phyloP scores from a whole-genome alignment of 2,329 filamentous ascomycete species.

The Phialophora tarda region DNA sequence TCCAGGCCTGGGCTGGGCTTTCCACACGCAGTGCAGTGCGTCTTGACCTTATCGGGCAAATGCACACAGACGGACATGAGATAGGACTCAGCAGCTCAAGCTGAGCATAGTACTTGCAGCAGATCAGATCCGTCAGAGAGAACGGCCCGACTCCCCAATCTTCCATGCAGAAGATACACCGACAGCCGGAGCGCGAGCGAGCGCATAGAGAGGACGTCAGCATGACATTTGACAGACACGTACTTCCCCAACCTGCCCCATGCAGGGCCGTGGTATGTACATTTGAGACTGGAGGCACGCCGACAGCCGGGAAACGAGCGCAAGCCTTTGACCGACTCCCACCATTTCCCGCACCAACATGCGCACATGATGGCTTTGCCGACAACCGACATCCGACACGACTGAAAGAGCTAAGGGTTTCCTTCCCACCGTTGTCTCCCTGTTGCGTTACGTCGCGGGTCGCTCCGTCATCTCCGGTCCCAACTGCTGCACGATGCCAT shows the following conservation, averaged over 20 bases:
- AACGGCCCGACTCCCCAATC: neutral
- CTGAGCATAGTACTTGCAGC: neutral
- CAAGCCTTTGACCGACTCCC: too few relatives aligned
- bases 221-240: neutral
- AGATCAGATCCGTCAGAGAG: neutral
- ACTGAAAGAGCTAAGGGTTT: too few relatives aligned
- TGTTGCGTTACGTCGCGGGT: neutral
- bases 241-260: neutral
- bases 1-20: neutral
- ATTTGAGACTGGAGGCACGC: neutral
- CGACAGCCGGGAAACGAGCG: too few relatives aligned
- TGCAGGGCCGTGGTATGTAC: neutral
- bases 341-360: too few relatives aligned
- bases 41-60: constrained; percentile 26
- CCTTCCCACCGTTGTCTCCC: neutral
- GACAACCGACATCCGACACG: neutral
- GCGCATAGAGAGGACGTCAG: neutral
- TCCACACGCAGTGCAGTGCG: constrained; percentile 12
- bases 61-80: neutral
- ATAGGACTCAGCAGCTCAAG: neutral
- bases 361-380: neutral
- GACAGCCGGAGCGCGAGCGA: constrained; percentile 1
- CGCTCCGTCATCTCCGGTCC: neutral
- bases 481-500: neutral
- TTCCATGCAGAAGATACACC: neutral